Base-by-base conservation (phyloP, 75 land plant species). In the Gnetum montanum region DNA sequence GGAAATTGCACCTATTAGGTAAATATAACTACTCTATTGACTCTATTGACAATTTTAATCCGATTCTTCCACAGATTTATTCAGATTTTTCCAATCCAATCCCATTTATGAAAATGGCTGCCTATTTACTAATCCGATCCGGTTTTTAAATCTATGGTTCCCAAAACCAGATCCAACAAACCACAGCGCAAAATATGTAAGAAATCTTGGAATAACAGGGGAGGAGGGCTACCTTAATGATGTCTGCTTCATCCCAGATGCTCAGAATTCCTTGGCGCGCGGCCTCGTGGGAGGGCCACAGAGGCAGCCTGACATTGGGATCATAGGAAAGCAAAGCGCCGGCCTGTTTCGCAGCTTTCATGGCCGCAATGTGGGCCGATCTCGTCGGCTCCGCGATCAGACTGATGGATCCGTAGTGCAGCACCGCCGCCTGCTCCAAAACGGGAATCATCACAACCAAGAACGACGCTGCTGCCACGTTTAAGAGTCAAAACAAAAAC, bases 371-470 rank as follows among this genome's bases (percentile, higher is more conserved):
- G 35, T 86, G 88, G 23, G 88, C 70, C 35, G 91, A 86, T 43
- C 71, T 65, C 19, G 88, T 76, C 8, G 91, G 91, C 31, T 86
- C 88, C 31, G 71, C 59, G 5, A 86, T 86, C 50, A 86, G 53
- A 62, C 90, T 86, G 18, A 86, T 86, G 6, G 90, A 86, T 15
- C 90, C 90, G 53, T 79, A 86, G 38, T 86, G 91, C 49, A 86
- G 80, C 4, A 86, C 66, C 1, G 57, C 67, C 1, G 78, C 71
- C 87, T 79, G 70, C 24, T 23, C 23, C n/a, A n/a, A n/a, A n/a
- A n/a, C n/a, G n/a, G n/a, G n/a, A 57, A 25, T 24, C 8, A 24
- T 11, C 12, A 20, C 19, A 24, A 57, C 16, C 2, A 53, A 33
- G n/a, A 6, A 7, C 16, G 19, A 29, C 55, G 34, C 4, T 2